Base-by-base conservation (phyloP, 2,329 filamentous ascomycete genomes). In the Arthrobotrys megalospora region DNA sequence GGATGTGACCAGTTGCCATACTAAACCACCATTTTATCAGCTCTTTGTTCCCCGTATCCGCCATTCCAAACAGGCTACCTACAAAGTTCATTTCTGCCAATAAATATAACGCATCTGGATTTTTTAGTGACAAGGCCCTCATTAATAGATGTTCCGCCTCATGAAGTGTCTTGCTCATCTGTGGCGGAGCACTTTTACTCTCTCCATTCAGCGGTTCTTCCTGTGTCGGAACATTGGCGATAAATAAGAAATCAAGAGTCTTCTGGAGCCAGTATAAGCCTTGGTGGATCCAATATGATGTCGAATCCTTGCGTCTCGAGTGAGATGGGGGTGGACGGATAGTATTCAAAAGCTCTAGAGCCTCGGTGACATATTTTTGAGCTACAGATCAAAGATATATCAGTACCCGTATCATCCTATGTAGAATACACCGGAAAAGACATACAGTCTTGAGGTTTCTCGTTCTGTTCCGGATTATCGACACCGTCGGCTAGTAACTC, bases 1-100 rank as follows among this genome's bases (percentile, higher is more conserved):
- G 95, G 94, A 82, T 97, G 89, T 21, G 93, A 92, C 85, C 91
- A 97, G 85, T 98, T 97, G 83, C 96, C 96, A 82, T 96, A 94
- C 81, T 82, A 72, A 21, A 63, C 28, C 66, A 62, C 8, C 58
- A 79, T 41, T 52, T 43, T 24, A 55, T 53, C 38, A 67, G 55
- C 28, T 28, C 14, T 47, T 60, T 19, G 11, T 8, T n/a, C 10
- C 14, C 47, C 32, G 48, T 36, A 72, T 24, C 1, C 16, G 11
- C 11, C 6, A 43, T 21, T 32, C 24, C 8, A 38, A 45, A 6
- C n/a, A 41, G 10, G 47, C 8, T 19, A 81, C 81, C 48, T 80
- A 82, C 81, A 85, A 98, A 98, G 86, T 96, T 97, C 88, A 99
- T 91, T 83, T 99, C 93, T 16, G 93, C 96, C 24, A 99, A 88